Base-by-base conservation (phyloP, 2,329 filamentous ascomycete species). In the Diatrype stigma region DNA sequence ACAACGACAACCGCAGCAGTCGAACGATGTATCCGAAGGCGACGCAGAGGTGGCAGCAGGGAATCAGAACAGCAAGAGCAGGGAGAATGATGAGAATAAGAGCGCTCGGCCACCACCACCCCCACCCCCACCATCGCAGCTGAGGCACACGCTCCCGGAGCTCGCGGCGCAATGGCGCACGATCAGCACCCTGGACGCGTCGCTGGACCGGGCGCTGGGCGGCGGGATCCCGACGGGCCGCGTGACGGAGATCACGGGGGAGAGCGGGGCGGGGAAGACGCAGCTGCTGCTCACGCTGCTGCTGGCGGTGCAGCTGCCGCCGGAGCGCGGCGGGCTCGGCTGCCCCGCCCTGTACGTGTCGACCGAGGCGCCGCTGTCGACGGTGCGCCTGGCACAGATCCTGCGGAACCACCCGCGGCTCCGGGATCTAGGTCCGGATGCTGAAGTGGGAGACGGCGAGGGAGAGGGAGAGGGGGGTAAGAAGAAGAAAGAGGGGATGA, bases 181-280 rank as follows among this genome's bases (percentile, higher is more conserved):
- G 45, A 89, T 97, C 69, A 96, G 87, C 73, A 95, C 90, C 0
- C 79, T 96, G 42, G 89, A 96, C 67, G 74, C 80, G 46, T 70
- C 71, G 35, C 76, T 99, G 30, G 93, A 99, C 58, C 67, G 66
- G 8, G 72, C 70, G 2, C 77, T 97, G 37, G 82, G 81, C 53
- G 93, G 92, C 45, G 94, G 94, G 19, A 80, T 97, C 50, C 88
- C 87, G 1, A 79, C 85, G 2, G 89, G 91, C 45, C 87, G 87
- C 69, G 76, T 99, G 63, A 91, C 90, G 7, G 94, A 99, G 68
- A 79, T 99, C 54, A 88, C 90, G 2, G 94, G 94, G 52, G 94
- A 97, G 74, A 96, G 90, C 57, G 94, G 92, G 61, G 89, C 86
- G 58, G 94, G 93, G 63, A 99, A 99, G 78, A 96, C 94, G 1